Conservation (phyloP, 2,329 filamentous ascomycete species). For the Cladophialophora psammophila region DNA sequence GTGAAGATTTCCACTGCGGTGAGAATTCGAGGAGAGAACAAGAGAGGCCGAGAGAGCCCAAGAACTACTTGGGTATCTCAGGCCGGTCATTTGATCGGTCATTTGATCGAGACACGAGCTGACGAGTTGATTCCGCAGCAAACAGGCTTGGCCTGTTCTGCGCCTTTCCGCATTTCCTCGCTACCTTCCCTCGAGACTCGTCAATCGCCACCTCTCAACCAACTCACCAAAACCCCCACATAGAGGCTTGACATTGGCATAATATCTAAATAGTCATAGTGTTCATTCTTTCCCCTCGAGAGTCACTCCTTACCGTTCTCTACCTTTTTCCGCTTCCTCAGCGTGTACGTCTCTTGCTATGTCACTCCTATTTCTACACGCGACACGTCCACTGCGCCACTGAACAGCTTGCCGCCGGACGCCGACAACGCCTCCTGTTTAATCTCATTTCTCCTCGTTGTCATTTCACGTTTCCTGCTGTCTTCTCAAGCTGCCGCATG, state of each 20-base stretch:
- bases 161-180: not conserved
- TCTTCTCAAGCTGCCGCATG: conserved; percentile 29
- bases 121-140: not conserved
- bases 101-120: not conserved
- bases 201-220: conserved; percentile 4
- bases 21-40: not conserved
- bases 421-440: conserved; percentile 13
- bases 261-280: conserved; percentile 20
- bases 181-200: not conserved
- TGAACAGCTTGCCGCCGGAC: conserved; percentile 11
- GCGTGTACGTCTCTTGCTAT: not conserved
- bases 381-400: conserved; percentile 19
- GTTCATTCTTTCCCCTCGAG: conserved; percentile 18
- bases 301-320: conserved; percentile 31
- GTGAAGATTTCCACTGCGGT: conserved; percentile 19
- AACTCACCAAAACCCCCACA: conserved; percentile 5
- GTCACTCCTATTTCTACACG: not conserved
- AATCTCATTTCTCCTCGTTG: not conserved
- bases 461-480: not conserved
- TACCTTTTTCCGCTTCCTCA: conserved; percentile 1
- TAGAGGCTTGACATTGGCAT: not conserved
- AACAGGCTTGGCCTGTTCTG: not conserved
- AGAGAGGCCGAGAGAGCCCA: too few relatives aligned
- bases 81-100: conserved; percentile 6
- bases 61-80: not conserved